A percentile compares a stretch with the other conserved stretches of the same genome.
These are phyloP conservation scores for Pholiota adiposa DNA, from an alignment of 1,284 basidiomycete species.

Conservation along the genomic window DNA sequence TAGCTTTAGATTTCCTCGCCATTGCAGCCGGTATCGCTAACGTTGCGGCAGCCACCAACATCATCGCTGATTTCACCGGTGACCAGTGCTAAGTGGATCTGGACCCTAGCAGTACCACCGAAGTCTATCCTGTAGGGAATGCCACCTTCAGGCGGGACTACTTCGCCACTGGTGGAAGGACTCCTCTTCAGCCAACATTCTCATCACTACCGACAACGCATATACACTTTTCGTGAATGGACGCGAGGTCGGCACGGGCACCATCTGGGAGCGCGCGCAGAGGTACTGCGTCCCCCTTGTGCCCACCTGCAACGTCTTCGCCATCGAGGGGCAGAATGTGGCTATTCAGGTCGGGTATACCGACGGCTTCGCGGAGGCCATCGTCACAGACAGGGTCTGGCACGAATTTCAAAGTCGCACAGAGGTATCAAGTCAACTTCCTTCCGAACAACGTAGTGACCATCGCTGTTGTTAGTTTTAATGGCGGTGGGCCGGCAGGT, in stretches of 20 bases:
- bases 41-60: not conserved
- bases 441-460: not conserved
- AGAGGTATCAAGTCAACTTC: conserved; percentile 2
- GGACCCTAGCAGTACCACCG: conserved; percentile 3
- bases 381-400: conserved; percentile 29
- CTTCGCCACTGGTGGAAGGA: conserved; percentile 22
- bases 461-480: not conserved
- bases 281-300: conserved; percentile 29
- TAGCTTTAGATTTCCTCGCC: not conserved
- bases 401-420: not conserved
- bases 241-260: conserved; percentile 20
- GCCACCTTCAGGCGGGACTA: conserved; percentile 30
- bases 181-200: conserved; percentile 27
- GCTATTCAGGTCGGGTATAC: conserved; percentile 31
- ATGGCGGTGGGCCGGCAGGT: not conserved
- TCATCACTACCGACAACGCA: conserved; percentile 30
- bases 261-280: conserved; percentile 19
- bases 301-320: conserved; percentile 30
- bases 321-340: conserved; percentile 23
- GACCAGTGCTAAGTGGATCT: conserved; percentile 24
- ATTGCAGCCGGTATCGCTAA: not conserved
- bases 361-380: conserved; percentile 29
- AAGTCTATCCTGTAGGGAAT: conserved; percentile 11
- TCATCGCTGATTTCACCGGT: conserved; percentile 13
- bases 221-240: conserved; percentile 35